A percentile compares a stretch with the other conserved stretches of the same genome.
Conservation (phyloP, 2,329 filamentous ascomycete species). For the Scytalidium lignicola region DNA sequence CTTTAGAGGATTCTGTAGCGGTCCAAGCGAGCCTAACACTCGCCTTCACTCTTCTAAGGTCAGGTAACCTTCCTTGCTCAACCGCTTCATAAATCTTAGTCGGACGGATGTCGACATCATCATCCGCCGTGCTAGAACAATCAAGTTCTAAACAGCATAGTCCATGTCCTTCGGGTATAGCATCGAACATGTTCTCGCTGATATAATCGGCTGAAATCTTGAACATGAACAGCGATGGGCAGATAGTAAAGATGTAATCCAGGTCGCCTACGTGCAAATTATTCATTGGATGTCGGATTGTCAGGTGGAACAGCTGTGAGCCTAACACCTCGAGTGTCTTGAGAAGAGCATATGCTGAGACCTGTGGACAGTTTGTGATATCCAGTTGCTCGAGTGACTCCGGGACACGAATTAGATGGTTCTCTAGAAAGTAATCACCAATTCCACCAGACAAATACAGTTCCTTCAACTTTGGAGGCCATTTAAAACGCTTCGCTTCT, state of each 20-base stretch:
- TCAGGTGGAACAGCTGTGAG: conserved; percentile 21
- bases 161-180: conserved; percentile 14
- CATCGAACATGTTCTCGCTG: conserved; percentile 18
- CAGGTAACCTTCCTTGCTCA: conserved; percentile 18
- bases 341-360: conserved; percentile 16
- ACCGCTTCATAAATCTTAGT: conserved; percentile 22
- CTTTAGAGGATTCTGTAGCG: conserved; percentile 15
- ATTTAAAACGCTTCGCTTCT: conserved; percentile 14
- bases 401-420: conserved; percentile 17
- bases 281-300: conserved; percentile 28
- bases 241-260: conserved; percentile 17
- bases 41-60: conserved; percentile 25
- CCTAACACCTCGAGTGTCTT: conserved; percentile 18
- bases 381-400: conserved; percentile 19
- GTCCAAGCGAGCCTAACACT: conserved; percentile 26
- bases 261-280: conserved; percentile 18
- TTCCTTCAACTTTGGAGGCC: conserved; percentile 25
- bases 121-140: conserved; percentile 20
- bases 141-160: conserved; percentile 27
- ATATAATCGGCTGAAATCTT: conserved; percentile 29
- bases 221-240: conserved; percentile 20
- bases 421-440: conserved; percentile 21
- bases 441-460: conserved; percentile 28
- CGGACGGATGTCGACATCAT: conserved; percentile 20
- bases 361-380: conserved; percentile 27